These are phyloP conservation scores for Calocybe cyanea DNA, from an alignment of 768 basidiomycete species.

Conservation along the genomic window DNA sequence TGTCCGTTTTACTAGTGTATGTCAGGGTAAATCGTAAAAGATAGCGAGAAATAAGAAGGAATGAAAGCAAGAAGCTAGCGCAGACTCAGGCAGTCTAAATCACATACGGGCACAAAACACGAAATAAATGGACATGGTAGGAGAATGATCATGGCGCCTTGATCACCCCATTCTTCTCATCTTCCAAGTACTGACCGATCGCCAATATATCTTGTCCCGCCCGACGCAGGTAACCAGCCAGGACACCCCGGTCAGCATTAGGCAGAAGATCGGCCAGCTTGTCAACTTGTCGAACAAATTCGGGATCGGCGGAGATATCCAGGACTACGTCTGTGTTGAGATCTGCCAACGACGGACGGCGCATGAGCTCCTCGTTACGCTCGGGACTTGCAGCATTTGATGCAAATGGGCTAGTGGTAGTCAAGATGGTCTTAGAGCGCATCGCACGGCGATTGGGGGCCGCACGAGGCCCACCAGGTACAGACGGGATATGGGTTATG, in stretches of 20 bases:
- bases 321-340: slow-evolving; percentile 27
- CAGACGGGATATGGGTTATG: slow-evolving; percentile 41
- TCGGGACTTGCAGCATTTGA: slow-evolving; percentile 20
- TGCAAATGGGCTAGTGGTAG: slow-evolving; percentile 27
- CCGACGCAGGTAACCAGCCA: slow-evolving; percentile 69
- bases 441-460: slow-evolving; percentile 51
- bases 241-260: slow-evolving; percentile 61
- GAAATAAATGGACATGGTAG: slow-evolving; percentile 12
- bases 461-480: slow-evolving; percentile 75
- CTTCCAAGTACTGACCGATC: slow-evolving; percentile 84
- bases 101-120: slow-evolving; percentile 1
- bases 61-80: slow-evolving; percentile 3
- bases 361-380: slow-evolving; percentile 25
- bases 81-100: not conserved
- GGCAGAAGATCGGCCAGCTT: slow-evolving; percentile 69
- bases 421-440: slow-evolving; percentile 66
- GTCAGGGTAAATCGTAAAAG: slow-evolving; percentile 1
- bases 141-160: slow-evolving; percentile 22
- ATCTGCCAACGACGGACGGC: slow-evolving; percentile 38
- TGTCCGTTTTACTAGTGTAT: not conserved
- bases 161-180: slow-evolving; percentile 72
- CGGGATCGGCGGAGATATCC: slow-evolving; percentile 40
- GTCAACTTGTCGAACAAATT: slow-evolving; percentile 67
- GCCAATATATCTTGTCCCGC: slow-evolving; percentile 80
- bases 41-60: slow-evolving; percentile 6